These are phyloP conservation scores for Fraxinus americana DNA, from an alignment of 257 asterid species.

Conservation along the genomic window DNA sequence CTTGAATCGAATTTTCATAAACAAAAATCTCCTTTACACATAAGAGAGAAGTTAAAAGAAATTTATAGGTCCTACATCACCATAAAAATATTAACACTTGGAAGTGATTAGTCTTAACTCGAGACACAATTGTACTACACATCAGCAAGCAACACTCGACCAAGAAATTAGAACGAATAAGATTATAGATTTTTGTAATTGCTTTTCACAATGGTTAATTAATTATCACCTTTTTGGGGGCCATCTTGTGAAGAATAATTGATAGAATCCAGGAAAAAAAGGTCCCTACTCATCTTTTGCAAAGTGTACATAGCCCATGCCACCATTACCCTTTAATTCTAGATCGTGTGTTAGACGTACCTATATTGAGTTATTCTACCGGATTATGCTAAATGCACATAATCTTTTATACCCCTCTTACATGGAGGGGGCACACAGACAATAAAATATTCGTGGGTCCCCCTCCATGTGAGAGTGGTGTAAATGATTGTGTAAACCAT, in stretches of 20 bases:
- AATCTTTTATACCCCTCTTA: no score
- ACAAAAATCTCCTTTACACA: background rate
- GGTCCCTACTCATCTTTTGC: background rate
- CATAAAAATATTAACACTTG: background rate
- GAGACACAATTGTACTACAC: background rate
- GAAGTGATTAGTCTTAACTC: background rate
- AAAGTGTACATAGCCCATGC: background rate
- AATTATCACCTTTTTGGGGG: background rate
- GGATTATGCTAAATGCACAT: no score
- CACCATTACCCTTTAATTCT: slow-evolving; percentile 16
- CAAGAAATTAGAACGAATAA: no score
- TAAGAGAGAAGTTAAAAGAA: background rate
- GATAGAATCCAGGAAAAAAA: slow-evolving; percentile 20
- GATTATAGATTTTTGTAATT: background rate
- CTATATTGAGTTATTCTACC: background rate
- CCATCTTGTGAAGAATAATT: background rate
- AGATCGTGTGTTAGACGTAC: background rate
- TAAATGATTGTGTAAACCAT: no score
- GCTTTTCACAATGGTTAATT: background rate
- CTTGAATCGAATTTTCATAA: background rate
- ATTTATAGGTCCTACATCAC: background rate
- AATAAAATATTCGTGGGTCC: no score
- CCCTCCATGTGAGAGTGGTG: no score
- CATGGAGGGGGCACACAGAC: no score
- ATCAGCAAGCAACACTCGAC: no score